phyloP scores from a whole-genome alignment of 176 grass and related monocot species.

The Lolium multiflorum region DNA sequence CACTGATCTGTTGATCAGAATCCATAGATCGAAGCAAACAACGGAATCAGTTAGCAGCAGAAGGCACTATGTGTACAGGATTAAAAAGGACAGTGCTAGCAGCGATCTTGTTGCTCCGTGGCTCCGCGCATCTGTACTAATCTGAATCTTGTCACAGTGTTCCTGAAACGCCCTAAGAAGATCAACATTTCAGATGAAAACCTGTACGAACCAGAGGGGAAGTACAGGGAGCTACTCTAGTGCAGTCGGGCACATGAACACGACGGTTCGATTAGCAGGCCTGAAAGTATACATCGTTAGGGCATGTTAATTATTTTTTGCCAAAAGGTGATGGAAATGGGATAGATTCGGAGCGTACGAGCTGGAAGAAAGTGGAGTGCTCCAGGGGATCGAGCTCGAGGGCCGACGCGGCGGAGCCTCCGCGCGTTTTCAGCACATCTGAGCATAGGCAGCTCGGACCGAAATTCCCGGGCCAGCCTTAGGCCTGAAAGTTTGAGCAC shows the following conservation, averaged over 20 bases:
- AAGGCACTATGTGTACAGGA: background rate
- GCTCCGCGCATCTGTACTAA: slow-evolving; percentile 80
- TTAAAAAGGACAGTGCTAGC: background rate
- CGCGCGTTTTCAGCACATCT: too few species aligned
- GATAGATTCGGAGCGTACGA: slow-evolving; percentile 51
- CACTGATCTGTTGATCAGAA: slow-evolving; percentile 56
- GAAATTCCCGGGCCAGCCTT: too few species aligned
- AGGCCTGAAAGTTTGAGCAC: too few species aligned
- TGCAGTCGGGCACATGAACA: slow-evolving; percentile 59
- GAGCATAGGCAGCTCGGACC: too few species aligned
- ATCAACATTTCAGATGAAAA: slow-evolving; percentile 13
- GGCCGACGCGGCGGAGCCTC: slow-evolving; percentile 36
- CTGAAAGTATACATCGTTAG: slow-evolving; percentile 33
- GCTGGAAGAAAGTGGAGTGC: slow-evolving; percentile 86
- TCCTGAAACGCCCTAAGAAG: slow-evolving; percentile 77
- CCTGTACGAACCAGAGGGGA: background rate
- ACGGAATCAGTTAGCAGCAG: background rate
- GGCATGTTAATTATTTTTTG: background rate
- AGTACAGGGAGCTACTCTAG: background rate
- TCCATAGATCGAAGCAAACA: slow-evolving; percentile 8
- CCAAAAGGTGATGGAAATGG: background rate
- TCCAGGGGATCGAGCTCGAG: slow-evolving; percentile 37
- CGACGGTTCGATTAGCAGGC: slow-evolving; percentile 92
- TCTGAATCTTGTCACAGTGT: slow-evolving; percentile 78
- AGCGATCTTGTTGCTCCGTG: slow-evolving; percentile 69